phyloP scores from a whole-genome alignment of 441 rosid species.

The Cnidoscolus chayamansa region DNA sequence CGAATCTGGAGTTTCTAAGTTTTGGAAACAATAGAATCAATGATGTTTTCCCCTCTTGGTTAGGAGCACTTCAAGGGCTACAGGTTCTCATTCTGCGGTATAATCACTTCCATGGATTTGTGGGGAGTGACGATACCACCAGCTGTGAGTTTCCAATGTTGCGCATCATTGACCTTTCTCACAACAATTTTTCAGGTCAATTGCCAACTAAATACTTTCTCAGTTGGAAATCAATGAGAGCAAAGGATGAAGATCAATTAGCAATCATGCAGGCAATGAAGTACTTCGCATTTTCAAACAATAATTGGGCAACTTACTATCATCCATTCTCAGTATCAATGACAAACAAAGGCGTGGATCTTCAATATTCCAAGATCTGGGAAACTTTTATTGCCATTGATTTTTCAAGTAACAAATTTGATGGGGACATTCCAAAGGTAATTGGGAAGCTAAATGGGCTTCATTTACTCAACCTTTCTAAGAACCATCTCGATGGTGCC shows the following conservation, averaged over 20 bases:
- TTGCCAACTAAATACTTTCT: neutral
- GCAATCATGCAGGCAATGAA: neutral
- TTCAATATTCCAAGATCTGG: constrained; percentile 17
- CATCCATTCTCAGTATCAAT: neutral
- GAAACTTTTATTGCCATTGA: constrained; percentile 21
- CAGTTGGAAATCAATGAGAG: neutral
- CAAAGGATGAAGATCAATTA: neutral
- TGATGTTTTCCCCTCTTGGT: neutral
- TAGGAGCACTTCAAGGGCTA: constrained; percentile 12
- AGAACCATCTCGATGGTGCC: constrained; percentile 24
- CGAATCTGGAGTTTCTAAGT: neutral
- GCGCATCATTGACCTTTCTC: neutral
- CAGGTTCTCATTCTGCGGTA: neutral
- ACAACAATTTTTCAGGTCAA: neutral
- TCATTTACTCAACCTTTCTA: constrained; percentile 31
- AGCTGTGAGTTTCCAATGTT: neutral
- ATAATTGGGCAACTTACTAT: too few relatives aligned
- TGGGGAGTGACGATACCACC: neutral
- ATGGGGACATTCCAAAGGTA: constrained; percentile 29
- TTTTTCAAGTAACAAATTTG: constrained; percentile 31
- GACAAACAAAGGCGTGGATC: neutral
- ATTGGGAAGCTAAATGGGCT: constrained; percentile 27
- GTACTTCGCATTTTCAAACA: neutral
- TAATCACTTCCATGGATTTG: constrained; percentile 1
- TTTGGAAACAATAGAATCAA: neutral